phyloP scores from a whole-genome alignment of 192 early-diverging fungal genomes.

The Funneliformis mosseae region DNA sequence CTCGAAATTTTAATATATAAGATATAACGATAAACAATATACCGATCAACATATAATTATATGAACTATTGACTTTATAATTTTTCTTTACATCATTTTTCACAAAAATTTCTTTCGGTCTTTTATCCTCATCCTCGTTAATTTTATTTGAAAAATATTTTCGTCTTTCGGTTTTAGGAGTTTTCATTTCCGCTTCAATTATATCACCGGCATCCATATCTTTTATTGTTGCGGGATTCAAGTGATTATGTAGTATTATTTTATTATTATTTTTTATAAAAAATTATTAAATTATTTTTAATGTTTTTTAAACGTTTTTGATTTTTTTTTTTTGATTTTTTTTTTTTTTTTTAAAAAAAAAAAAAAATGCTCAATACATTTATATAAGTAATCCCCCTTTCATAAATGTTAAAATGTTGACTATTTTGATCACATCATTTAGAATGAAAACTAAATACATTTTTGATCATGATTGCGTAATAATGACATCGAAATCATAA shows the following conservation, averaged over 20 bases:
- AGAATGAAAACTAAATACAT: no score
- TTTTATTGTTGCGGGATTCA: neutral
- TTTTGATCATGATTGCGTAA: no score
- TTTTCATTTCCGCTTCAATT: neutral
- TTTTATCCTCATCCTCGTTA: neutral
- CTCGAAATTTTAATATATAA: neutral
- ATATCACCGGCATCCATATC: neutral
- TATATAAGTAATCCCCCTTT: neutral
- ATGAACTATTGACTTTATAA: neutral
- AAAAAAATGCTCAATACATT: neutral
- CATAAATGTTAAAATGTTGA: no score
- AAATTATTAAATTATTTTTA: no score
- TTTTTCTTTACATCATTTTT: neutral
- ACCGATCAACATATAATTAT: neutral
- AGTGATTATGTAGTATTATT: no score
- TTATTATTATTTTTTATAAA: no score
- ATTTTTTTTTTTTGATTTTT: no score
- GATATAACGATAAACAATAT: neutral
- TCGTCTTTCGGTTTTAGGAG: neutral
- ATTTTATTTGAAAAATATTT: neutral
- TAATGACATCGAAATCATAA: no score
- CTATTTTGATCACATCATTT: no score
- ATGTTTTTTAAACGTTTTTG: no score
- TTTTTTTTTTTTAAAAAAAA: neutral
- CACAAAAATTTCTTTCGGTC: neutral